Conservation (phyloP, 2,329 filamentous ascomycete species). For the Blumeria hordei region DNA sequence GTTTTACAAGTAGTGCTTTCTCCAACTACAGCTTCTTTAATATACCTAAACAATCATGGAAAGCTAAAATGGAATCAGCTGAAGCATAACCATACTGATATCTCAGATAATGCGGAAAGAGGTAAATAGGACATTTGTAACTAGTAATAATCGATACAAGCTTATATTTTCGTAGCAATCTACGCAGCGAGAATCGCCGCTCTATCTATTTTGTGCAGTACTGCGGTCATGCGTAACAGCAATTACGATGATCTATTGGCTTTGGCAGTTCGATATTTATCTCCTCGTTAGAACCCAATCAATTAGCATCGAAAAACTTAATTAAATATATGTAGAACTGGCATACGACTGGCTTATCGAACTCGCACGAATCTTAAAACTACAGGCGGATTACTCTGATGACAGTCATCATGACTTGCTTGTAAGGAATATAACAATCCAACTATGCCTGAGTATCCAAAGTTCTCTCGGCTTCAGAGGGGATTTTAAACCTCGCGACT, state of each 20-base stretch:
- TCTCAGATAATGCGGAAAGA: no score
- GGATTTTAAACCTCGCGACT: slow-evolving; percentile 32
- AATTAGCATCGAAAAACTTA: background rate
- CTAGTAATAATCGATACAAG: no score
- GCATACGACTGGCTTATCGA: slow-evolving; percentile 38
- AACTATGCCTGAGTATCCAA: slow-evolving; percentile 55
- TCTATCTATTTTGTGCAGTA: slow-evolving; percentile 28
- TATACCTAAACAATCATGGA: slow-evolving; percentile 32
- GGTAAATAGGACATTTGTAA: no score
- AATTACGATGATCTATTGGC: slow-evolving; percentile 51
- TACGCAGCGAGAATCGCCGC: slow-evolving; percentile 35
- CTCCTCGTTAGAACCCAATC: slow-evolving; percentile 8
- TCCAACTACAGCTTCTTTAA: slow-evolving; percentile 32
- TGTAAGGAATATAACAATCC: slow-evolving; percentile 47
- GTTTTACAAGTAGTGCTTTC: slow-evolving; percentile 36
- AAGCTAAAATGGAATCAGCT: slow-evolving; percentile 33
- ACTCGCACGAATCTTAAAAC: slow-evolving; percentile 42
- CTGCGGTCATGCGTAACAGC: slow-evolving; percentile 21
- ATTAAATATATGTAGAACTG: slow-evolving; percentile 23
- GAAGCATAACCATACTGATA: slow-evolving; percentile 16
- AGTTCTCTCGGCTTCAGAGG: slow-evolving; percentile 53
- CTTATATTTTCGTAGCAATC: slow-evolving; percentile 19
- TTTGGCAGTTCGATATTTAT: slow-evolving; percentile 22
- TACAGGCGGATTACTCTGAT: slow-evolving; percentile 60
- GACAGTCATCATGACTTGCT: slow-evolving; percentile 49